Evolutionary conservation across 164 flowering plant genomes (phyloP).

Genomic region (Chimonanthus praecox): DNA sequence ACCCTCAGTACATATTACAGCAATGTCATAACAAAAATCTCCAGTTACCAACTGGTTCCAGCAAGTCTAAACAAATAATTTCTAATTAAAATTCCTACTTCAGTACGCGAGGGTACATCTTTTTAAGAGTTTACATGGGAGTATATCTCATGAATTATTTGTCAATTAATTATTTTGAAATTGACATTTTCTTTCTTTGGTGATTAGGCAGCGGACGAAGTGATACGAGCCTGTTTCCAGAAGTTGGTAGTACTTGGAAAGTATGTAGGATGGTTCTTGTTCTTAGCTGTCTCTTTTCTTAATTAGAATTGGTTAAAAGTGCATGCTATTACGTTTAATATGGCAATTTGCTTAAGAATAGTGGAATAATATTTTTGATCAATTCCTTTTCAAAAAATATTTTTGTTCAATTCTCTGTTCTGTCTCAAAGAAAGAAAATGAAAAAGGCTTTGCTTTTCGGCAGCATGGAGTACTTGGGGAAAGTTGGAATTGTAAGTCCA

Average conservation of each 20-base stretch:
- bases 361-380: background rate
- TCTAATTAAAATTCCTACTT: too few relatives aligned
- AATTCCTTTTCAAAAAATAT: too few relatives aligned
- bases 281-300: background rate
- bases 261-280: conserved; percentile 30
- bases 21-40: too few relatives aligned
- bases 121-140: too few relatives aligned
- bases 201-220: conserved; percentile 42
- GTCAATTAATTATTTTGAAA: background rate
- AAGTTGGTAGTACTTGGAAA: conserved; percentile 85
- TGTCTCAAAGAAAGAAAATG: too few relatives aligned
- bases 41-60: too few relatives aligned
- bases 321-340: background rate
- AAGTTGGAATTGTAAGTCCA: background rate
- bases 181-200: background rate
- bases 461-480: background rate
- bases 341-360: background rate
- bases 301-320: background rate
- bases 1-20: too few relatives aligned
- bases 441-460: background rate
- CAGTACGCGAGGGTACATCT: too few relatives aligned
- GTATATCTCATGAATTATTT: too few relatives aligned
- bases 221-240: conserved; percentile 74
- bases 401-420: background rate
- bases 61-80: too few relatives aligned